Evolutionary conservation across 495 filamentous ascomycete species (phyloP).

Genomic region (Oleoguttula mirabilis): DNA sequence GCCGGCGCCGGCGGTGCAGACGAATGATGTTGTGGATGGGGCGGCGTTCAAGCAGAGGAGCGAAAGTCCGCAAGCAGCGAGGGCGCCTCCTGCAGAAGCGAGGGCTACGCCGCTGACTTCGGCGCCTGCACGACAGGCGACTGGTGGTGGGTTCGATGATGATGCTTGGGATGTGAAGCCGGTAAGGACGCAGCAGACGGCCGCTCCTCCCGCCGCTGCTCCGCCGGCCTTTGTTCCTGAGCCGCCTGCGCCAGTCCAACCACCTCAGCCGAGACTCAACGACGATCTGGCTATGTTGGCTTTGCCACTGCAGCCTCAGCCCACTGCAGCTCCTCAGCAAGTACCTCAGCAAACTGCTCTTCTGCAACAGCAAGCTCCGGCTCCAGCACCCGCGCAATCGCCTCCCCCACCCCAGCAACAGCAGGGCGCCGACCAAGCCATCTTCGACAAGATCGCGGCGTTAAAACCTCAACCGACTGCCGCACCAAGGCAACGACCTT

Average conservation of each 20-base stretch:
- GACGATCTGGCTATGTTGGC: slow-evolving; percentile 15
- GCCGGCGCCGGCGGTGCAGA: slow-evolving; percentile 71
- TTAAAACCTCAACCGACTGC: slow-evolving; percentile 23
- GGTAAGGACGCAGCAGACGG: slow-evolving; percentile 49
- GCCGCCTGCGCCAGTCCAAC: slow-evolving; percentile 1
- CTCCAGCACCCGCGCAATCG: slow-evolving; percentile 25
- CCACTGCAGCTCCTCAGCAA: slow-evolving; percentile 13
- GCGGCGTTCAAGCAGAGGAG: slow-evolving; percentile 54
- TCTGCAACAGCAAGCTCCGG: slow-evolving; percentile 31
- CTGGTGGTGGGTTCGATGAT: slow-evolving; percentile 66
- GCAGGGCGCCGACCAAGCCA: slow-evolving; percentile 39
- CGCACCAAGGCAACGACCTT: slow-evolving; percentile 54
- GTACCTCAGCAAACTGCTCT: slow-evolving; percentile 33
- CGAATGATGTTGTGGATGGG: slow-evolving; percentile 73
- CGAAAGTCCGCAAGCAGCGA: neutral
- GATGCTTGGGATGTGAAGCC: slow-evolving; percentile 97
- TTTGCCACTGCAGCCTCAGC: slow-evolving; percentile 21
- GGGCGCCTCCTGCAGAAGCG: slow-evolving; percentile 41
- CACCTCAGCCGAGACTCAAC: slow-evolving; percentile 13
- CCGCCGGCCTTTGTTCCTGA: too few species aligned
- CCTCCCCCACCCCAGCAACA: slow-evolving; percentile 28
- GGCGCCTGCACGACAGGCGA: slow-evolving; percentile 30
- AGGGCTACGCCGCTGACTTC: slow-evolving; percentile 39
- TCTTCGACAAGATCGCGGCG: slow-evolving; percentile 34
- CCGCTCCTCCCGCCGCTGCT: too few species aligned